phyloP scores from a whole-genome alignment of 1,139 yeast genomes.

The Candida labiduridarum region DNA sequence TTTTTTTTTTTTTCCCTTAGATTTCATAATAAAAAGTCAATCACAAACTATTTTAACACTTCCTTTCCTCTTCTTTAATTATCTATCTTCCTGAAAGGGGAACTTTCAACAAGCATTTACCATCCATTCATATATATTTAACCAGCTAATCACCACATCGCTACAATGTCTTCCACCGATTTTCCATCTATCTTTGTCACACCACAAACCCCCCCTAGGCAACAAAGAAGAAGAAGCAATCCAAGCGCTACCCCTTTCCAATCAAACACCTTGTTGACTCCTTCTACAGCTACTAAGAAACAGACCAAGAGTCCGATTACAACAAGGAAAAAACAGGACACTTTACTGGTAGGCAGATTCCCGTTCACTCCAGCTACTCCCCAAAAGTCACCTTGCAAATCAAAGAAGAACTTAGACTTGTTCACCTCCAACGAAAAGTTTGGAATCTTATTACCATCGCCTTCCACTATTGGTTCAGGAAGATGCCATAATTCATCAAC shows the following conservation, averaged over 20 bases:
- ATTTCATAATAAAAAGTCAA: not conserved
- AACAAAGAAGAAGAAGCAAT: slow-evolving; percentile 1
- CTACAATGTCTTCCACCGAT: slow-evolving; percentile 3
- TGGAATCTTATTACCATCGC: slow-evolving; percentile 42
- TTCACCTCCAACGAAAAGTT: slow-evolving; percentile 17
- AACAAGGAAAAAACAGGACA: slow-evolving; percentile 2
- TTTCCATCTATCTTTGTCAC: slow-evolving; percentile 8
- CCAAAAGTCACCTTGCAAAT: slow-evolving; percentile 30
- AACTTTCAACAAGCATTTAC: not conserved
- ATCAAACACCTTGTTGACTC: slow-evolving; percentile 11
- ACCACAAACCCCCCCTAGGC: slow-evolving; percentile 13
- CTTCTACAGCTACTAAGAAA: slow-evolving; percentile 10
- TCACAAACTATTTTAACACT: not conserved
- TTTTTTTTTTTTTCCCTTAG: not conserved
- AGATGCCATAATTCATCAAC: slow-evolving; percentile 17
- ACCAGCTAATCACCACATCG: not conserved
- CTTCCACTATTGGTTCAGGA: slow-evolving; percentile 45
- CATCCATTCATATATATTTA: not conserved
- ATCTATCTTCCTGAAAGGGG: not conserved
- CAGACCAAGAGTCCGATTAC: slow-evolving; percentile 5
- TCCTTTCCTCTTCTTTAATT: not conserved
- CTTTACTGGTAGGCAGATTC: slow-evolving; percentile 10
- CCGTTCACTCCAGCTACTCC: slow-evolving; percentile 44
- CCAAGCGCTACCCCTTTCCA: slow-evolving; percentile 5
- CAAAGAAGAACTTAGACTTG: slow-evolving; percentile 6